Conservation (phyloP, 768 basidiomycete species). For the Candolleomyces efflorescens region DNA sequence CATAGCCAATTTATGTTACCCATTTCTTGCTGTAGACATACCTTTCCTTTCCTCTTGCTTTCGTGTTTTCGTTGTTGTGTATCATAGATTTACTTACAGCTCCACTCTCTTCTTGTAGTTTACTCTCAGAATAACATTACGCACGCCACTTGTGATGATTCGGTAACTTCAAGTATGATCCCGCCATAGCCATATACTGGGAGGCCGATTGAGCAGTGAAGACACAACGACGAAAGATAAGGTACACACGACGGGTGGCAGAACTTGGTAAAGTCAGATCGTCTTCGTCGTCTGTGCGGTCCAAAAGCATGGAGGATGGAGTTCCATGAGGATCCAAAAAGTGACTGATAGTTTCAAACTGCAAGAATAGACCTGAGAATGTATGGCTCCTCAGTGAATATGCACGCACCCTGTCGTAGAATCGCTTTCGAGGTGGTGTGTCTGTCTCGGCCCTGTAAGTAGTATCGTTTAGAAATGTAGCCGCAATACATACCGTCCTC, state of each 20-base stretch:
- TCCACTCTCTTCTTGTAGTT: not conserved
- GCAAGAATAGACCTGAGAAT: not conserved
- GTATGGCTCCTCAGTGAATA: not conserved
- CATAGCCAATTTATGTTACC: not conserved
- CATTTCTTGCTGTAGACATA: not conserved
- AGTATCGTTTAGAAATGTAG: not conserved
- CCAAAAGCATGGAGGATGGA: slow-evolving; percentile 76
- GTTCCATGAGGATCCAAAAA: slow-evolving; percentile 72
- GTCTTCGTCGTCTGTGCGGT: slow-evolving; percentile 75
- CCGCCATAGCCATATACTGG: slow-evolving; percentile 78
- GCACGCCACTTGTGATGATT: slow-evolving; percentile 71
- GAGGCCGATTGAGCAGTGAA: not conserved
- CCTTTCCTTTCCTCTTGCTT: not conserved
- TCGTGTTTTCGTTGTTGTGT: not conserved
- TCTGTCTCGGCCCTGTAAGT: slow-evolving; percentile 37
- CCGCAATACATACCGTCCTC: slow-evolving; percentile 57
- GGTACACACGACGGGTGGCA: slow-evolving; percentile 56
- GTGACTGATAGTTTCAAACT: slow-evolving; percentile 70
- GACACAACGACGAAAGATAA: not conserved
- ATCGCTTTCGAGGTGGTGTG: slow-evolving; percentile 68
- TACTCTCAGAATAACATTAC: slow-evolving; percentile 59
- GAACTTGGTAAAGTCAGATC: slow-evolving; percentile 63
- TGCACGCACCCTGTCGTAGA: slow-evolving; percentile 58
- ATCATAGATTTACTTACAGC: slow-evolving; percentile 4
- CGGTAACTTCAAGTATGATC: slow-evolving; percentile 74